Evolutionary conservation across 306 rosid species (phyloP).

Genomic region (Castanopsis chinensis): DNA sequence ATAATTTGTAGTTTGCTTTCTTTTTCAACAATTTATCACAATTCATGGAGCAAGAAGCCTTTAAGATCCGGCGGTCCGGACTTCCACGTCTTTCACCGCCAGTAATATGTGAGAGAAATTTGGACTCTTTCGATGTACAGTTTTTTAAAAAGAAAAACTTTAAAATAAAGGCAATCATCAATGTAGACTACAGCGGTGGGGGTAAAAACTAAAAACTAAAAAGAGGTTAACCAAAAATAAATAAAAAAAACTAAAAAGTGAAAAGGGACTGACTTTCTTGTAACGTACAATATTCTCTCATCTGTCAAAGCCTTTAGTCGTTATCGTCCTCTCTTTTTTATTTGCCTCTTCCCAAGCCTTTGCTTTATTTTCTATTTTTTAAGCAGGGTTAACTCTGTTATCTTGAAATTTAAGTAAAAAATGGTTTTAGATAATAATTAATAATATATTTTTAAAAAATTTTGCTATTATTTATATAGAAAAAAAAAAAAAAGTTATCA

Average conservation of each 20-base stretch:
- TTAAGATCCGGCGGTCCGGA: background rate
- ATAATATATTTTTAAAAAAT: too few species aligned
- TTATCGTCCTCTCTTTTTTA: background rate
- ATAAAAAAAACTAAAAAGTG: background rate
- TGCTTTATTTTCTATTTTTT: background rate
- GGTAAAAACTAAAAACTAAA: background rate
- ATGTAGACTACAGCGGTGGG: background rate
- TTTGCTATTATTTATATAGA: too few species aligned
- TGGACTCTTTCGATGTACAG: background rate
- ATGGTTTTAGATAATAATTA: too few species aligned
- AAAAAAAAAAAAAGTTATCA: too few species aligned
- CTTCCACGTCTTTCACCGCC: background rate
- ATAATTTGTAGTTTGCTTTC: too few species aligned
- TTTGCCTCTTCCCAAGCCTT: background rate
- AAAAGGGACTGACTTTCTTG: conserved; percentile 2
- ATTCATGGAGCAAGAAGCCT: background rate
- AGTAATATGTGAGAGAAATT: background rate
- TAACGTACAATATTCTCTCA: conserved; percentile 25
- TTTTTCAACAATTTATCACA: too few species aligned
- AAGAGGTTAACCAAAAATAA: too few species aligned
- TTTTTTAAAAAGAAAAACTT: background rate
- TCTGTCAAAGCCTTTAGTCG: background rate
- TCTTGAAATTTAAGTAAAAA: too few species aligned
- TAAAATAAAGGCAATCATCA: background rate
- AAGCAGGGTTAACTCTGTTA: too few species aligned